phyloP scores from a whole-genome alignment of 805 yeast species.

The Zygotorulaspora florentina region DNA sequence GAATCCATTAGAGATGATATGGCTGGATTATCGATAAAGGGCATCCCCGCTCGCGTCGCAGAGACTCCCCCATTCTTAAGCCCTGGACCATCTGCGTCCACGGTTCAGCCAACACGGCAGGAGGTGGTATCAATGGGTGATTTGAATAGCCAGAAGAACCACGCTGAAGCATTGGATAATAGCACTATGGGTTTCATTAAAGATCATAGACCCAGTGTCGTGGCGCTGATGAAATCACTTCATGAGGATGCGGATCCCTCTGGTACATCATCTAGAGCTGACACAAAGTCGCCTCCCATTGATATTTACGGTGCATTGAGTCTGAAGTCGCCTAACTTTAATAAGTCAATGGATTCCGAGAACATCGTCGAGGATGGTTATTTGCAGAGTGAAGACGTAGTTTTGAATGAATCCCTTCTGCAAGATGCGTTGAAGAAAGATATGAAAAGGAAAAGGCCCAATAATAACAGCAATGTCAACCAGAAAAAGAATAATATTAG shows the following conservation, averaged over 20 bases:
- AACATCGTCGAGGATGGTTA: conserved; percentile 16
- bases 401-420: conserved; percentile 19
- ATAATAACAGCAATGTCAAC: conserved; percentile 1
- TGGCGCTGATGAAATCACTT: conserved; percentile 22
- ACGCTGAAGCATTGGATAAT: not conserved
- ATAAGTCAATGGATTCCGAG: conserved; percentile 10
- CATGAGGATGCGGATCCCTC: conserved; percentile 14
- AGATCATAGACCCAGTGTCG: conserved; percentile 16
- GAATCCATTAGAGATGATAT: conserved; percentile 19
- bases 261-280: conserved; percentile 3
- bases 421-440: conserved; percentile 22
- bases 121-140: conserved; percentile 17
- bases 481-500: not conserved
- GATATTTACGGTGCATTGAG: conserved; percentile 8
- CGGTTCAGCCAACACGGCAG: conserved; percentile 22
- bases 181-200: not conserved
- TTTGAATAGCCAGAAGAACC: not conserved
- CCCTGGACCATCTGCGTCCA: conserved; percentile 24
- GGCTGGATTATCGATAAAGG: conserved; percentile 20
- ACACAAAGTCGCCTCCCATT: conserved; percentile 5
- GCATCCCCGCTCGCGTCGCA: conserved; percentile 4
- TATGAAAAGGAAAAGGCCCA: conserved; percentile 23
- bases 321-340: conserved; percentile 5
- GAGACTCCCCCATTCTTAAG: conserved; percentile 14
- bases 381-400: conserved; percentile 22